Percentiles rank a stretch among this genome's conserved stretches.
Evolutionary conservation across 176 grass and related monocot genomes (phyloP).

Genomic region (Carex pumila): DNA sequence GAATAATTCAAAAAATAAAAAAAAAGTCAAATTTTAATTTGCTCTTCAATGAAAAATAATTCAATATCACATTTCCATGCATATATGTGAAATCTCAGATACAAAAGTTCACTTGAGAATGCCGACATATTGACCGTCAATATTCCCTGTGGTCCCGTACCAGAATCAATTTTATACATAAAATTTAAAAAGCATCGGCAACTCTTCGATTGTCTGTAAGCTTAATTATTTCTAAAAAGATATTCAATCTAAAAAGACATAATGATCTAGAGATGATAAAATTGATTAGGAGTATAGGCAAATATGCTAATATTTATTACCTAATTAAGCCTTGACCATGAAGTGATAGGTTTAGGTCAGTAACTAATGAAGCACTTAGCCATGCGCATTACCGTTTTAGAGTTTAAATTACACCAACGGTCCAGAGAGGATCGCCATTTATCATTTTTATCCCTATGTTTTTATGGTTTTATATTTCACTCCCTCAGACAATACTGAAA

Average conservation of each 20-base stretch:
- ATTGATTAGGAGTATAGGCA: not conserved
- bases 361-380: not conserved
- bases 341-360: not conserved
- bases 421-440: not conserved
- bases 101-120: not conserved
- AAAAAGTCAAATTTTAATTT: no score
- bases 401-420: not conserved
- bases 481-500: not conserved
- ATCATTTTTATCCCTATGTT: no score
- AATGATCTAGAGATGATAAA: not conserved
- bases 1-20: no score
- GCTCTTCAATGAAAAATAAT: no score
- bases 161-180: not conserved
- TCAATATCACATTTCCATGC: no score
- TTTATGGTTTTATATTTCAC: not conserved
- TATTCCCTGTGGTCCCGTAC: not conserved
- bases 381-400: not conserved
- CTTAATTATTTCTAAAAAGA: not conserved
- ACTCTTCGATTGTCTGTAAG: not conserved
- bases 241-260: not conserved
- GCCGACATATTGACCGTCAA: not conserved
- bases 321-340: constrained; percentile 13
- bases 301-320: not conserved
- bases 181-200: not conserved
- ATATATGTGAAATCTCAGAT: not conserved